phyloP scores from a whole-genome alignment of 208 protist genomes.

The Tritrichomonas musculus region DNA sequence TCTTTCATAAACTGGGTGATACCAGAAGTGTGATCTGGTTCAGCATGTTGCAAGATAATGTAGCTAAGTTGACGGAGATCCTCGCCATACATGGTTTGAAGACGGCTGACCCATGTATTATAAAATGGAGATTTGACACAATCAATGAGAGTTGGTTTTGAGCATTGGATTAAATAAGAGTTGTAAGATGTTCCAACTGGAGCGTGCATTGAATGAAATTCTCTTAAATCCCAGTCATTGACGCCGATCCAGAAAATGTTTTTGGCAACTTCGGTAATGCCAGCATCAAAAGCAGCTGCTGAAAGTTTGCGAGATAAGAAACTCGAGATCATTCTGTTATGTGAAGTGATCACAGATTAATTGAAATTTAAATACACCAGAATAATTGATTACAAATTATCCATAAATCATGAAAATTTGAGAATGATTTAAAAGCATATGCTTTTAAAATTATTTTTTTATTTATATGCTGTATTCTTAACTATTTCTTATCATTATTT shows the following conservation, averaged over 20 bases:
- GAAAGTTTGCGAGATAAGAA: too few relatives aligned
- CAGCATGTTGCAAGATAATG: not conserved
- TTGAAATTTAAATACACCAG: too few relatives aligned
- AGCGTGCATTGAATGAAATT: constrained; percentile 26
- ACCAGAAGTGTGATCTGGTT: constrained; percentile 15
- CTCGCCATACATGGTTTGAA: not conserved
- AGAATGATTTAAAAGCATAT: too few relatives aligned
- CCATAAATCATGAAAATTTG: too few relatives aligned
- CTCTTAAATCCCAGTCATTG: constrained; percentile 9
- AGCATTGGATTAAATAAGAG: not conserved
- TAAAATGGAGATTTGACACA: not conserved
- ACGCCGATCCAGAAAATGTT: constrained; percentile 6
- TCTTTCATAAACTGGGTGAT: not conserved
- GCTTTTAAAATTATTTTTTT: too few relatives aligned
- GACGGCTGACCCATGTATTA: not conserved
- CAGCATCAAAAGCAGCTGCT: not conserved
- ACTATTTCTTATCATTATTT: too few relatives aligned
- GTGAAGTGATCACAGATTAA: too few relatives aligned
- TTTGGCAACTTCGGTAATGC: not conserved
- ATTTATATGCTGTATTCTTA: too few relatives aligned
- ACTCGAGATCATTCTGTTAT: too few relatives aligned
- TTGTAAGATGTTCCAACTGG: constrained; percentile 19
- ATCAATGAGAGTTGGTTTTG: constrained; percentile 3
- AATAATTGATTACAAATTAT: too few relatives aligned
- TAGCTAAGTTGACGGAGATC: not conserved